phyloP scores from a whole-genome alignment of 257 asterid species.

The Penstemon eatonii region DNA sequence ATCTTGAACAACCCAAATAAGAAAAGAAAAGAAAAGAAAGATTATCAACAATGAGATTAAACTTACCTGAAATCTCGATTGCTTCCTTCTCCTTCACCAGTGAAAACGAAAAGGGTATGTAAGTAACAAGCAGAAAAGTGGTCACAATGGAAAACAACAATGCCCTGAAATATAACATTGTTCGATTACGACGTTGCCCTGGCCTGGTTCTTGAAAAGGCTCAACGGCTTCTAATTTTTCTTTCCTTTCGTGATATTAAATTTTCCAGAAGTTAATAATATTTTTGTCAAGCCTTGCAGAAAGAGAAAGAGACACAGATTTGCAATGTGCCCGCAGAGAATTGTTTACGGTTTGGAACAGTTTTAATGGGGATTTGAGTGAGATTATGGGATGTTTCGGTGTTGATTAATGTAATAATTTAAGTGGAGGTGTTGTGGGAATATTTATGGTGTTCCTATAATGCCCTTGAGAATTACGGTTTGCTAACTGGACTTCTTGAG shows the following conservation, averaged over 20 bases:
- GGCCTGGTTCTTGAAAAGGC: conserved; percentile 6
- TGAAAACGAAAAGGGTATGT: conserved; percentile 31
- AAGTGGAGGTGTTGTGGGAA: not conserved
- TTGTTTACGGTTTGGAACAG: conserved; percentile 10
- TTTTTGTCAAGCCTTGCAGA: not conserved
- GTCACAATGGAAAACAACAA: conserved; percentile 28
- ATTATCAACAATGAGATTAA: not conserved
- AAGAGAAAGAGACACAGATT: not conserved
- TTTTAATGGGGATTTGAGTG: not conserved
- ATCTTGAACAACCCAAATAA: not conserved
- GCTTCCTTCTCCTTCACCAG: conserved; percentile 5
- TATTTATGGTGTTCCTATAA: not conserved
- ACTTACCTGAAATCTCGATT: conserved; percentile 37
- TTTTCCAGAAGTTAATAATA: not conserved
- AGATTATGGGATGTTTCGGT: conserved; percentile 1
- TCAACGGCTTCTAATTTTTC: not conserved
- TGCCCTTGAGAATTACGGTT: conserved; percentile 1
- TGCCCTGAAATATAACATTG: conserved; percentile 38
- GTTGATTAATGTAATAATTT: not conserved
- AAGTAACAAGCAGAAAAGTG: conserved; percentile 32
- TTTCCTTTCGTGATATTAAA: not conserved
- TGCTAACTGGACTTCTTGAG: not conserved
- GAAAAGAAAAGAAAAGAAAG: not conserved
- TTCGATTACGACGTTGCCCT: not conserved
- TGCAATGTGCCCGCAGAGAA: not conserved